Evolutionary conservation across 305 asterid genomes (phyloP).

Genomic region (Euphrasia arctica): DNA sequence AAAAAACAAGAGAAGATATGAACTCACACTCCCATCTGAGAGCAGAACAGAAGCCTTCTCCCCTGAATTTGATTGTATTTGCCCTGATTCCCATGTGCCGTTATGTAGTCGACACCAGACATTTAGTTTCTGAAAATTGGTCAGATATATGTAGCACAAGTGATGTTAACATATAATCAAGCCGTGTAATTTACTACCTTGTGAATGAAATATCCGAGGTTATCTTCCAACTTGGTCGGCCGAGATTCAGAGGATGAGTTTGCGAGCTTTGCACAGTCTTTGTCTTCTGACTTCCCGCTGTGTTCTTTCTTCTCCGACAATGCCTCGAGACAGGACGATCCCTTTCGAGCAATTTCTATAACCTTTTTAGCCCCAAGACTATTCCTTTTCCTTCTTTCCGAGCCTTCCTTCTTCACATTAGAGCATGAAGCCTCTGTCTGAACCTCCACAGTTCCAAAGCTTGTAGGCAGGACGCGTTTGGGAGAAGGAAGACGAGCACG

Average conservation of each 20-base stretch:
- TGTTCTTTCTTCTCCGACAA: constrained; percentile 26
- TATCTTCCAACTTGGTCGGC: constrained; percentile 46
- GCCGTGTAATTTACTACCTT: constrained; percentile 44
- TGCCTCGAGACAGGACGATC: constrained; percentile 39
- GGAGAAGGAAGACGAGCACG: constrained; percentile 71
- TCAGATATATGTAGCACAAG: constrained; percentile 20
- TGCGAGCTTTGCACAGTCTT: constrained; percentile 32
- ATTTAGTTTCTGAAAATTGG: constrained; percentile 50
- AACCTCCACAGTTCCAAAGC: constrained; percentile 27
- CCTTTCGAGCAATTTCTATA: constrained; percentile 38
- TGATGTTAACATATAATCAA: background rate
- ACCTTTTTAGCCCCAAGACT: constrained; percentile 49
- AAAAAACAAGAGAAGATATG: constrained; percentile 21
- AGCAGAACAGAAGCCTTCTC: constrained; percentile 61
- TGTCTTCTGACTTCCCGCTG: constrained; percentile 24
- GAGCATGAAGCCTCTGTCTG: constrained; percentile 22
- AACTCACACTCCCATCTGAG: constrained; percentile 67
- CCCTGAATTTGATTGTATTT: constrained; percentile 65
- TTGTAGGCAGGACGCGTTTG: constrained; percentile 48
- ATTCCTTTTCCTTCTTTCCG: constrained; percentile 30
- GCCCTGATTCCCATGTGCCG: constrained; percentile 64
- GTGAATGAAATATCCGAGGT: constrained; percentile 49
- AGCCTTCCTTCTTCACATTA: constrained; percentile 27
- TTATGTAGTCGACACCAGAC: constrained; percentile 64
- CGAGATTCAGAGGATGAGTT: constrained; percentile 24